Evolutionary conservation across 805 yeast genomes (phyloP).

Genomic region (Monosporozyma aerobia): DNA sequence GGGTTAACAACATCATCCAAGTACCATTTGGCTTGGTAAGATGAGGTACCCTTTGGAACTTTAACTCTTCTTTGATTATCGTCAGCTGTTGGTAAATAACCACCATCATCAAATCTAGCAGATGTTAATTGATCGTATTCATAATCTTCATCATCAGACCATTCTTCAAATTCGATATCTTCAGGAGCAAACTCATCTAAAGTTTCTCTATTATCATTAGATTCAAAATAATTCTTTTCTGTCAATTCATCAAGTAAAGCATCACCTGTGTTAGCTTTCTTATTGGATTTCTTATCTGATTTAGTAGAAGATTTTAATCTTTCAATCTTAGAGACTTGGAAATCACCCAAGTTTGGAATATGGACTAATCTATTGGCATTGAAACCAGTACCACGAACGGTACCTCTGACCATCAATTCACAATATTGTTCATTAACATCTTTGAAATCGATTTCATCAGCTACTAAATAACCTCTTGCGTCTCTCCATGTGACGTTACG

Average conservation of each 20-base stretch:
- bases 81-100: constrained; percentile 31
- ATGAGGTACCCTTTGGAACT: constrained; percentile 70
- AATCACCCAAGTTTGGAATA: constrained; percentile 86
- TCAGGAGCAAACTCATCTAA: constrained; percentile 53
- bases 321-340: constrained; percentile 62
- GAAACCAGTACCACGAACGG: constrained; percentile 80
- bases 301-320: constrained; percentile 31
- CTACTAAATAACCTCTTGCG: constrained; percentile 76
- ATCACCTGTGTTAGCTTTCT: constrained; percentile 4
- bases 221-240: constrained; percentile 22
- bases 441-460: constrained; percentile 44
- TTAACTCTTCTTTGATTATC: constrained; percentile 29
- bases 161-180: constrained; percentile 39
- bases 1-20: constrained; percentile 44
- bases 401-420: constrained; percentile 61
- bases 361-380: constrained; percentile 71
- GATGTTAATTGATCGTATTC: constrained; percentile 24
- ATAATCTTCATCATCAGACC: constrained; percentile 31
- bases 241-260: constrained; percentile 10
- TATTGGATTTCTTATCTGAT: constrained; percentile 13
- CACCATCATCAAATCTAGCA: constrained; percentile 35
- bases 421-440: constrained; percentile 25
- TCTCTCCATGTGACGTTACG: constrained; percentile 87
- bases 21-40: constrained; percentile 73
- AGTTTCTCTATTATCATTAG: constrained; percentile 42